Base-by-base conservation (phyloP, 805 yeast genomes). In the Clavispora asparagi region DNA sequence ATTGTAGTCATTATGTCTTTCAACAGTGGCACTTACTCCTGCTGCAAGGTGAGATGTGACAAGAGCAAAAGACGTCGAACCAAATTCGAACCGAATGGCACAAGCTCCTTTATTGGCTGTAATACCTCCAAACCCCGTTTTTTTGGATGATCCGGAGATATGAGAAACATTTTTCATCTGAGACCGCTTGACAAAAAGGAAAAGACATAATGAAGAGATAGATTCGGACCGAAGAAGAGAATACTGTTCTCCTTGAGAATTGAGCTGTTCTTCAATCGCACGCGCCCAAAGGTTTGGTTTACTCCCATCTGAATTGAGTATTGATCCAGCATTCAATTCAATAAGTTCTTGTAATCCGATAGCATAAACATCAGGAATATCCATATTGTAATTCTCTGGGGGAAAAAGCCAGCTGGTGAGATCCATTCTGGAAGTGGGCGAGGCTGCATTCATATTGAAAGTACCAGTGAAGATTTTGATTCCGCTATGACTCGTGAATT, bases 101-200 rank as follows among this genome's bases (percentile, higher is more conserved):
- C 91, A 95, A 4, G 95, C 97, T 39, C 99, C 99, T 64, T 92
- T 92, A 63, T 94, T 92, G 14, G 97, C 99, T 0, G 98, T 81
- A 70, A 94, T 92, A 39, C 99, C 99, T 33, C 97, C 97, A 45
- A 94, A 71, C 0, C 98, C 99, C 0, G 98, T 92, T 65, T 92
- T 92, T 58, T 91, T 92, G 11, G 87, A 78, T n/a, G 91, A 78
- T n/a, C 97, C 97, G 55, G 90, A 91, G 6, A 94, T 97, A 58
- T 85, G 84, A 12, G 87, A 86, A 4, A 94, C 82, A 36, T 65
- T 47, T 9, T 50, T 26, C 51, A 56, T 38, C 55, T 59, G 46
- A 57, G 52, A 46, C 75, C 76, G 64, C 49, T 77, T 79, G 6
- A 81, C 88, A 61, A 83, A 85, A 42, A 86, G 73, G 39, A 85